Percentiles rank a stretch among this genome's conserved stretches.
phyloP scores from a whole-genome alignment of 2,329 filamentous ascomycete genomes.

The Neopestalotiopsis sp. region DNA sequence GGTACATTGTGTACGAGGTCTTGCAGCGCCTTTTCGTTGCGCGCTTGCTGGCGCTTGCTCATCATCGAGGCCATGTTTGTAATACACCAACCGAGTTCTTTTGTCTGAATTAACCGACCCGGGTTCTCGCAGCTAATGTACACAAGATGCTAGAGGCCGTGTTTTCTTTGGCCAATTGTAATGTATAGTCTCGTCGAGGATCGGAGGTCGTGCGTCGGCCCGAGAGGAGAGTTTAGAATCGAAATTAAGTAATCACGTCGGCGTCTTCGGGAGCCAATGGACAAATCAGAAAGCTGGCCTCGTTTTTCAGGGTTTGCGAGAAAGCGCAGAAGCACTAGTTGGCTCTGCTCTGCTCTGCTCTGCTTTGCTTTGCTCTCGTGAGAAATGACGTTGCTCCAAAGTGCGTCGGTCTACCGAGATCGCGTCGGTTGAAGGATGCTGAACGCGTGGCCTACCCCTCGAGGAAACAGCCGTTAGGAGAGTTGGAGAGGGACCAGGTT shows the following conservation, averaged over 20 bases:
- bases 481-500: not conserved
- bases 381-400: not conserved
- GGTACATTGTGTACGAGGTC: conserved; percentile 83
- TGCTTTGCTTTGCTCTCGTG: not conserved
- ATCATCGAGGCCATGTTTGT: conserved; percentile 71
- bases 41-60: conserved; percentile 96
- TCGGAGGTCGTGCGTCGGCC: not conserved
- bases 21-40: conserved; percentile 91
- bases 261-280: conserved; percentile 8
- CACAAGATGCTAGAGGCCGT: not conserved
- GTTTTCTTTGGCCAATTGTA: not conserved
- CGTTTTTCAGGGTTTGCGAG: not conserved
- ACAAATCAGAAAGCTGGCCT: not conserved
- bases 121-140: not conserved
- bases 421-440: conserved; percentile 7
- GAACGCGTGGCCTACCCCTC: conserved; percentile 1
- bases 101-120: not conserved
- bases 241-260: conserved; percentile 7
- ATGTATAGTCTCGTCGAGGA: not conserved
- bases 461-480: not conserved
- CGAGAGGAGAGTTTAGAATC: not conserved
- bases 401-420: not conserved
- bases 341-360: not conserved
- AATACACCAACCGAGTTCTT: not conserved
- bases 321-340: not conserved